A percentile compares a stretch with the other conserved stretches of the same genome.
Evolutionary conservation across 345 rosid species (phyloP).

Genomic region (Erucastrum elatum): DNA sequence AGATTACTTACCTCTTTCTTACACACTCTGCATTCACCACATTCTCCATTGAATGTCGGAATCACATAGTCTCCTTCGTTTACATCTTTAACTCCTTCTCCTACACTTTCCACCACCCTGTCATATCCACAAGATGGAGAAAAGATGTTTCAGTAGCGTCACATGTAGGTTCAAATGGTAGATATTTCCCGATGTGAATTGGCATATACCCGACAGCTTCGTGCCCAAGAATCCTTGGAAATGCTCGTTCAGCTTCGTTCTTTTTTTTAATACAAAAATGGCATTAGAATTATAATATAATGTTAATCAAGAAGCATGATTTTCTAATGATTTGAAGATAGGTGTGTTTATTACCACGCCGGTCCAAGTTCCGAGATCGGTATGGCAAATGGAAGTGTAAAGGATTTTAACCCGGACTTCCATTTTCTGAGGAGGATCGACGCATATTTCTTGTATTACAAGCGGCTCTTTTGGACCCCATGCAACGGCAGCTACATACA

Average conservation of each 20-base stretch:
- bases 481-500: slow-evolving; percentile 56
- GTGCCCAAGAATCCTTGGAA: slow-evolving; percentile 71
- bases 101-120: slow-evolving; percentile 67
- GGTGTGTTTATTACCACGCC: slow-evolving; percentile 48
- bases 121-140: not conserved
- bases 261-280: slow-evolving; percentile 1
- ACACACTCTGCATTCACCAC: slow-evolving; percentile 62
- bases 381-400: slow-evolving; percentile 66
- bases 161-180: not conserved
- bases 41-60: slow-evolving; percentile 68
- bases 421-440: slow-evolving; percentile 61
- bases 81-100: slow-evolving; percentile 60
- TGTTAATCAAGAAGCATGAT: not conserved
- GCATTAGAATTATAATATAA: not conserved
- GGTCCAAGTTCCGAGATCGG: slow-evolving; percentile 63
- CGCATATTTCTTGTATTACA: slow-evolving; percentile 54
- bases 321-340: not conserved
- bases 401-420: slow-evolving; percentile 66
- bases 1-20: slow-evolving; percentile 46
- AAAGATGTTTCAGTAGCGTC: not conserved
- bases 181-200: not conserved
- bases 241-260: slow-evolving; percentile 65
- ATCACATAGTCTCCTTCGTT: slow-evolving; percentile 65
- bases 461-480: slow-evolving; percentile 60
- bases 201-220: slow-evolving; percentile 69